Evolutionary conservation across 2,329 filamentous ascomycete genomes (phyloP), one percentile per base, ranked within the genome.

Genomic region (Aspergillus tanneri): DNA sequence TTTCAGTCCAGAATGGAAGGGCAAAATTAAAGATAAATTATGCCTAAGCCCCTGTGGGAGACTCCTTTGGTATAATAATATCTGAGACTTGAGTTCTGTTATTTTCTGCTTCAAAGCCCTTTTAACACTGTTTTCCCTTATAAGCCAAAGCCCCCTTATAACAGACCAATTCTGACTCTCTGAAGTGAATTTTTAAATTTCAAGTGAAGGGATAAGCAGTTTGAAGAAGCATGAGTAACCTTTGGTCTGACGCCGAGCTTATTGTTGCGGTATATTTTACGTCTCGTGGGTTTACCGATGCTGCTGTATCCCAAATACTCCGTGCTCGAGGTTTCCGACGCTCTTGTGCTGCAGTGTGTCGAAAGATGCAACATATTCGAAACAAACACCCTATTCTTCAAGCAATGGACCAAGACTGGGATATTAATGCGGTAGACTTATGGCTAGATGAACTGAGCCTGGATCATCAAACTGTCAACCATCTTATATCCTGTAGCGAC

Each of bases 401-500:
- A 4, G 8, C 18, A 37, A 21, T 32, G 24, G 14, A 11, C n/a
- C 18, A 22, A 14, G 16, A 16, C n/a, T 44, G 42, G 42, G 16
- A 44, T 16, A 36, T 37, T 23, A 18, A 14, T 5, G 42, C 22
- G 23, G 42, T 44, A 22, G 42, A 44, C 24, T 24, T n/a, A 22
- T 44, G 42, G 42, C 42, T 44, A 23, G 42, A 44, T 14, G 12
- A 25, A 18, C 42, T 36, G 8, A 44, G 42, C 25, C 30, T 44
- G 11, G 30, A 10, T 11, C 42, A 44, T 22, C 18, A 44, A 14
- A 23, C 42, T 16, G 30, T 44, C 10, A 44, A 27, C 16, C 3
- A 35, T 22, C 30, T 44, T 16, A 44, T 44, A 16, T 5, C n/a
- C 32, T 44, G 42, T 22, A 36, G 11, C 32, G n/a, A 12, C 9